These are phyloP conservation scores for Pseudogymnoascus sp. DNA, from an alignment of 2,329 filamentous ascomycete genomes.

Conservation along the genomic window DNA sequence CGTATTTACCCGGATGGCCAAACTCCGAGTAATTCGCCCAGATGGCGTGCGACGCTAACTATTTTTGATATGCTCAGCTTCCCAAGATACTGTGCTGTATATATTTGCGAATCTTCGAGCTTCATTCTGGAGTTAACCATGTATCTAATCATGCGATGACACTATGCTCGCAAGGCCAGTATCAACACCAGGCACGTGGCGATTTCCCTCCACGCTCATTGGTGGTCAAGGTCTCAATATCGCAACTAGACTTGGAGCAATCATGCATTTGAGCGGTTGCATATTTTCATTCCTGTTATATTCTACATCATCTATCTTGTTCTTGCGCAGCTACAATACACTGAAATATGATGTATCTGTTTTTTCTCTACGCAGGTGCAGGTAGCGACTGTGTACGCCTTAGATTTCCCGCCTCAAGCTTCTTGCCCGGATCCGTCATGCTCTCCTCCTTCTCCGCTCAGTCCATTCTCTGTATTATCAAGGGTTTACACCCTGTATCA, in stretches of 20 bases:
- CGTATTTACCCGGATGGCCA: not conserved
- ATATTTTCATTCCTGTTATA: not conserved
- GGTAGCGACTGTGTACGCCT: not conserved
- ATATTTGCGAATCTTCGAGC: not conserved
- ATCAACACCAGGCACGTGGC: not conserved
- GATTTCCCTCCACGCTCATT: not conserved
- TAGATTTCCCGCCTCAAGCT: not conserved
- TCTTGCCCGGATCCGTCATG: not conserved
- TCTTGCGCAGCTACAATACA: not conserved
- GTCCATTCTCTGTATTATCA: not conserved
- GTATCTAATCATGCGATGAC: not conserved
- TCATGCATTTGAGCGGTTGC: not conserved
- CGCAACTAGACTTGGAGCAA: not conserved
- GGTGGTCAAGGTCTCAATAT: not conserved
- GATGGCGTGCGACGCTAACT: not conserved
- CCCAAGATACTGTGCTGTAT: not conserved
- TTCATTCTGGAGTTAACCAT: not conserved
- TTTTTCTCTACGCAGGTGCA: not conserved
- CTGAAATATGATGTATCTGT: not conserved
- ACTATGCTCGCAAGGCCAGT: not conserved
- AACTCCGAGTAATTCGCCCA: not conserved
- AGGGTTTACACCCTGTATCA: too few species aligned
- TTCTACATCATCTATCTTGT: not conserved
- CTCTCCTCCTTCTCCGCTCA: not conserved
- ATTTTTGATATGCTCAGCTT: not conserved